Conservation (phyloP, 2,329 filamentous ascomycete genomes). For the Diaporthe eres region DNA sequence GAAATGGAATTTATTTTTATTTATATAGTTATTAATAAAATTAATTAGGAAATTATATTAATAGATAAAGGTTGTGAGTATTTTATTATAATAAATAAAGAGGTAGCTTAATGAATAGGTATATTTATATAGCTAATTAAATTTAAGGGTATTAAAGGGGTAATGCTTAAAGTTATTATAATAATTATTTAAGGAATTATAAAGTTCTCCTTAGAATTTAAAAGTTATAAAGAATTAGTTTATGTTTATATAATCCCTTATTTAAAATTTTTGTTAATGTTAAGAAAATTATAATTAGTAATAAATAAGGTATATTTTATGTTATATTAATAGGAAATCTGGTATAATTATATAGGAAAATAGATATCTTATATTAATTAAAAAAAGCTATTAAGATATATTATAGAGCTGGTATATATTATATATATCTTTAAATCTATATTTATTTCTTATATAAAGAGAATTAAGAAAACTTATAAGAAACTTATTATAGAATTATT, state of each 20-base stretch:
- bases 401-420: neutral
- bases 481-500: neutral
- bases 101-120: neutral
- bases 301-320: neutral
- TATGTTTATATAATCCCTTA: neutral
- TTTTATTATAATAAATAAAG: neutral
- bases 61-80: neutral
- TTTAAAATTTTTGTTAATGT: neutral
- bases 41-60: neutral
- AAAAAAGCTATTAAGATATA: neutral
- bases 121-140: neutral
- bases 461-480: neutral
- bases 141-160: neutral
- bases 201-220: neutral
- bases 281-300: neutral
- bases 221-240: neutral
- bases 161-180: neutral
- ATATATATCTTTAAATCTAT: neutral
- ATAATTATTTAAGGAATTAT: neutral
- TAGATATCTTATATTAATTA: neutral
- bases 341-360: neutral
- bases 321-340: neutral
- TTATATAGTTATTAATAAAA: conserved; percentile 11
- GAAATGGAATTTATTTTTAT: neutral
- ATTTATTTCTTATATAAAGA: neutral